Percentiles rank a stretch among this genome's conserved stretches.
These are phyloP conservation scores for Rhodotorula sp. DNA, from an alignment of 1,284 basidiomycete species.

Conservation along the genomic window DNA sequence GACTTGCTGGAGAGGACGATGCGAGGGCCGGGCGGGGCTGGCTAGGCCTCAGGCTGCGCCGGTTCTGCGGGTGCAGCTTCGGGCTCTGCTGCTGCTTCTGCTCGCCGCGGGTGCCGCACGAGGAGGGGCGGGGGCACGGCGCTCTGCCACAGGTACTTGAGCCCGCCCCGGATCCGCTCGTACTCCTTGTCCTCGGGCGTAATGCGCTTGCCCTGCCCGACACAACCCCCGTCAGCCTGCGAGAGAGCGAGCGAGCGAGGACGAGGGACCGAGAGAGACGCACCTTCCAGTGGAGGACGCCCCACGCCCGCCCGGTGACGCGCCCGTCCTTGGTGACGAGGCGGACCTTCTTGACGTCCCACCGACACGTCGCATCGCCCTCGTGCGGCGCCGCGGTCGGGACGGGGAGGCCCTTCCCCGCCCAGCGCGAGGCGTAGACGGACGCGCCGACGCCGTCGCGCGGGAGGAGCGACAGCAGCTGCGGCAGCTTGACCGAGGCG, in stretches of 20 bases:
- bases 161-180: conserved; percentile 52
- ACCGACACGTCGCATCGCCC: conserved; percentile 58
- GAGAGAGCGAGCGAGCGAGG: background rate
- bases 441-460: conserved; percentile 65
- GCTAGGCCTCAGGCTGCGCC: too few relatives aligned
- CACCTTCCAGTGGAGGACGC: conserved; percentile 72
- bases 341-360: conserved; percentile 66
- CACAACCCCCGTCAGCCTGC: background rate
- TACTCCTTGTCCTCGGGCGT: conserved; percentile 46
- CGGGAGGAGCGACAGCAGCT: conserved; percentile 65
- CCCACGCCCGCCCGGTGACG: conserved; percentile 75
- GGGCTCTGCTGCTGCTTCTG: background rate
- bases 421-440: conserved; percentile 72
- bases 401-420: conserved; percentile 63
- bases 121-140: conserved; percentile 39
- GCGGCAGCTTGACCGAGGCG: conserved; percentile 18
- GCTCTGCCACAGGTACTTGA: conserved; percentile 53
- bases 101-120: background rate
- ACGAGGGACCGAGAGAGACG: conserved; percentile 42
- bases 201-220: conserved; percentile 51
- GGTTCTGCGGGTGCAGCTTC: background rate
- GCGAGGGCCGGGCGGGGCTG: too few relatives aligned
- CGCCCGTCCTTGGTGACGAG: conserved; percentile 62
- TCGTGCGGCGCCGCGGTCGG: conserved; percentile 3
- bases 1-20: too few relatives aligned